Percentiles rank a stretch among this genome's conserved stretches.
phyloP scores from a whole-genome alignment of 352 stramenopile genomes.

The Pythium pyrilobum region DNA sequence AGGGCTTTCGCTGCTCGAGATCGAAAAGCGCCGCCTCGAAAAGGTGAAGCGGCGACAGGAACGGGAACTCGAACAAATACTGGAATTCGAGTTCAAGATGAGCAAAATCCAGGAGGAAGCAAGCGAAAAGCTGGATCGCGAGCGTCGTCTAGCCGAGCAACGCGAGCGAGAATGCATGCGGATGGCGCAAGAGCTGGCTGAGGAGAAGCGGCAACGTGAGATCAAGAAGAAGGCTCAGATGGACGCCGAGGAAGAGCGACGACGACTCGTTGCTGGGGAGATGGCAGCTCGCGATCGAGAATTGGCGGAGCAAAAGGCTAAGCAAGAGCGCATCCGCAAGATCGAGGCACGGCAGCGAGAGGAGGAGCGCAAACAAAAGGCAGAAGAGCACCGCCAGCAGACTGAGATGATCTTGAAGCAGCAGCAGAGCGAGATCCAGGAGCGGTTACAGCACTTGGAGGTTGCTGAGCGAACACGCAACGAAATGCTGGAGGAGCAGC shows the following conservation, averaged over 20 bases:
- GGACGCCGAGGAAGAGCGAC: constrained; percentile 77
- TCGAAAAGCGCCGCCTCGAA: constrained; percentile 65
- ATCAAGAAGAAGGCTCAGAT: constrained; percentile 80
- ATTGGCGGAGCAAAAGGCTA: constrained; percentile 71
- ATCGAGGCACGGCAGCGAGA: constrained; percentile 68
- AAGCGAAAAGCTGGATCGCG: constrained; percentile 56
- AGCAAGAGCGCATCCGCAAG: constrained; percentile 54
- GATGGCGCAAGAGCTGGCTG: constrained; percentile 59
- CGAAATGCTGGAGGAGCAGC: constrained; percentile 70
- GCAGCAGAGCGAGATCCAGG: constrained; percentile 63
- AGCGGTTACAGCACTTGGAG: constrained; percentile 51
- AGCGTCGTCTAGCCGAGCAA: constrained; percentile 60
- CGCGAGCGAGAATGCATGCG: constrained; percentile 60
- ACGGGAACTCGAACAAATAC: constrained; percentile 85
- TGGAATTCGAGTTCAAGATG: constrained; percentile 91
- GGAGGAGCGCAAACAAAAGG: constrained; percentile 68
- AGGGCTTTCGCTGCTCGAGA: constrained; percentile 41
- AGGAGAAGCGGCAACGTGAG: constrained; percentile 70
- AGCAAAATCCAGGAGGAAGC: constrained; percentile 76
- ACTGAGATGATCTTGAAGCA: constrained; percentile 50
- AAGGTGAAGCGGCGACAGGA: constrained; percentile 76
- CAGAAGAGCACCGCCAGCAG: constrained; percentile 59
- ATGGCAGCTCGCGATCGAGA: constrained; percentile 69
- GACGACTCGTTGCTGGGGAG: constrained; percentile 53
- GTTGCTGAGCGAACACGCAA: constrained; percentile 60